phyloP scores from a whole-genome alignment of 768 basidiomycete species.

The Hebeloma cylindrosporum region DNA sequence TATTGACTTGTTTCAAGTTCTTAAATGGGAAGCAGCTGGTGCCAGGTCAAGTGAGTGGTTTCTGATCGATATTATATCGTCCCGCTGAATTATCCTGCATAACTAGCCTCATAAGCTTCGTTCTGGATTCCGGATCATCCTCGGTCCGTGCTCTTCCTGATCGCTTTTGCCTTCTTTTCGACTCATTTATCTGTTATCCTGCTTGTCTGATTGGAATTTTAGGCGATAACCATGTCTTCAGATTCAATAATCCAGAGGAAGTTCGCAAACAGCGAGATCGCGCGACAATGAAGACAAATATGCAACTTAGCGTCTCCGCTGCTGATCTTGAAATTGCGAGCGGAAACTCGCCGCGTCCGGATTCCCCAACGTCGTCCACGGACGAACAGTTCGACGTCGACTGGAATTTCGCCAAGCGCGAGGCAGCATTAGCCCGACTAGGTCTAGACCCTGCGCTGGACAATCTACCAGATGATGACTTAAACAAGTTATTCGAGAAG shows the following conservation, averaged over 20 bases:
- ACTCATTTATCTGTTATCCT: constrained; percentile 1
- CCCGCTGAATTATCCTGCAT: constrained; percentile 21
- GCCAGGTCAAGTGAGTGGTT: constrained; percentile 63
- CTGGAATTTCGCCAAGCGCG: constrained; percentile 96
- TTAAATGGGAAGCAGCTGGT: constrained; percentile 89
- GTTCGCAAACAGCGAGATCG: constrained; percentile 90
- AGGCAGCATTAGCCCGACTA: constrained; percentile 85
- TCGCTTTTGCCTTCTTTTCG: constrained; percentile 6
- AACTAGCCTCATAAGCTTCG: constrained; percentile 85
- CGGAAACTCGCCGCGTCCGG: constrained; percentile 67
- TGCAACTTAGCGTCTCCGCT: constrained; percentile 65
- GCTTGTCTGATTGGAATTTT: constrained; percentile 9
- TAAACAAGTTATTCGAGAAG: constrained; percentile 92
- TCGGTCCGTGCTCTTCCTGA: constrained; percentile 55
- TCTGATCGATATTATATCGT: constrained; percentile 4
- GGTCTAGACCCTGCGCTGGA: constrained; percentile 90
- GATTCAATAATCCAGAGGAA: constrained; percentile 95
- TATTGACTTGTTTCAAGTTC: constrained; percentile 52
- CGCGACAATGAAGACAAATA: constrained; percentile 67
- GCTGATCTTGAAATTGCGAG: constrained; percentile 64
- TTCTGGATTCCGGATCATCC: constrained; percentile 94
- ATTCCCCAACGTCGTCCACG: constrained; percentile 70
- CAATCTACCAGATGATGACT: constrained; percentile 90
- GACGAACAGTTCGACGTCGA: constrained; percentile 75
- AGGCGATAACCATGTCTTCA: constrained; percentile 97